Evolutionary conservation across 2,329 filamentous ascomycete species (phyloP), one percentile per base, ranked within the genome.

Genomic region (Dactylonectria macrodidyma): DNA sequence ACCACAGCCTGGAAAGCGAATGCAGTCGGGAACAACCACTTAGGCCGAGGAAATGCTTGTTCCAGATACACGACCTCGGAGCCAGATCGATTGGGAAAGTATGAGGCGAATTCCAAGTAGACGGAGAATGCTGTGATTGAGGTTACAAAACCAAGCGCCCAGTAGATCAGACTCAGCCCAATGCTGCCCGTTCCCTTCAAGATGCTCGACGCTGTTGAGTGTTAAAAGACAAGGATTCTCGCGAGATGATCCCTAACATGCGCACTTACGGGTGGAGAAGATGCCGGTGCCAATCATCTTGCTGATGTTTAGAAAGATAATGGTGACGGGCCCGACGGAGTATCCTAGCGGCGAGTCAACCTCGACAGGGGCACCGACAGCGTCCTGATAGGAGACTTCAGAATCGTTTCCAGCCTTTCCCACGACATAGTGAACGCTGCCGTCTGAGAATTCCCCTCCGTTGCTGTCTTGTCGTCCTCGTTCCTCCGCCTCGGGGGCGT

Each of bases 61-160:
- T 93, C 90, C 1, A 93, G 84, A 69, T 92, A 92, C 1, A 91
- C 90, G 1, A 91, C 90, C 74, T 92, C 89, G 1, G 87, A 86
- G 0, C 90, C 91, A 5, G 88, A 91, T 10, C 90, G 86, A 75
- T 87, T 91, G 1, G 90, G 90, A 68, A 92, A 92, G 71, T 89
- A 92, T 0, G 87, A 84, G 0, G 89, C 86, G 26, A 88, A 87
- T 73, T 92, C 90, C 24, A 92, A 85, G 69, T 92, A 92, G 0
- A 91, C 86, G 0, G 84, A 79, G 8, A 91, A 84, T 4, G 85
- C 85, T 2, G 87, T 84, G 1, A 84, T 76, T 0, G 89, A 86
- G 52, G 90, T 88, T 36, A 91, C 56, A 65, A 88, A 87, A 2
- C 90, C 90, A n/a, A 92, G 82, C 0, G 86, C 78, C 90, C 90